These are phyloP conservation scores for Globisporangium emineosum DNA, from an alignment of 352 stramenopile genomes.

Conservation along the genomic window DNA sequence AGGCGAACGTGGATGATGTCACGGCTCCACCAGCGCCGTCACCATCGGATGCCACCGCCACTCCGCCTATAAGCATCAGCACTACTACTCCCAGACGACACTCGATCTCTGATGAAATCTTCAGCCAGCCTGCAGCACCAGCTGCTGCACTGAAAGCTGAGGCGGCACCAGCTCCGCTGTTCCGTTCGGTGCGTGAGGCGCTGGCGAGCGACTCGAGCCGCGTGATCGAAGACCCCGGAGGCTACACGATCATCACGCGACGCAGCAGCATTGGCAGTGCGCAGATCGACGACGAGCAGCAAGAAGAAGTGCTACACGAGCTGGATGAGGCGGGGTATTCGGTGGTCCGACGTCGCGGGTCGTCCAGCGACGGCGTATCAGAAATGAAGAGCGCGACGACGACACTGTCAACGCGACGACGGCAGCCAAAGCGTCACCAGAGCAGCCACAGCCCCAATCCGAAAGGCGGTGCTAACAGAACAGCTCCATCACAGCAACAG, in stretches of 20 bases:
- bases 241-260: constrained; percentile 32
- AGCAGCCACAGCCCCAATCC: constrained; percentile 3
- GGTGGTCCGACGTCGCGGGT: constrained; percentile 37
- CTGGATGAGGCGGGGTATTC: constrained; percentile 53
- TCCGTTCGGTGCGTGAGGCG: constrained; percentile 42
- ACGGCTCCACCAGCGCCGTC: not conserved
- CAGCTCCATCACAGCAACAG: not conserved
- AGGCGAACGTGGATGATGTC: not conserved
- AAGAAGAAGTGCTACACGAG: constrained; percentile 9
- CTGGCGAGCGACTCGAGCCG: constrained; percentile 30
- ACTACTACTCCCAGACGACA: not conserved
- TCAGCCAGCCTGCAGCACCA: not conserved
- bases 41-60: not conserved
- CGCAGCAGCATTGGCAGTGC: constrained; percentile 19
- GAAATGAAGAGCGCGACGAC: constrained; percentile 9
- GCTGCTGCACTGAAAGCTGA: not conserved
- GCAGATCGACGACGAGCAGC: constrained; percentile 2
- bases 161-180: constrained; percentile 21
- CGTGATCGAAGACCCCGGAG: constrained; percentile 26
- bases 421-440: constrained; percentile 10
- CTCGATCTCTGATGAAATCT: not conserved
- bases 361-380: constrained; percentile 2
- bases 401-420: not conserved
- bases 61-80: not conserved
- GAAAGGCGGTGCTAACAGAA: not conserved